Evolutionary conservation across 2,329 filamentous ascomycete genomes (phyloP).

Genomic region (Cercospora sp.): DNA sequence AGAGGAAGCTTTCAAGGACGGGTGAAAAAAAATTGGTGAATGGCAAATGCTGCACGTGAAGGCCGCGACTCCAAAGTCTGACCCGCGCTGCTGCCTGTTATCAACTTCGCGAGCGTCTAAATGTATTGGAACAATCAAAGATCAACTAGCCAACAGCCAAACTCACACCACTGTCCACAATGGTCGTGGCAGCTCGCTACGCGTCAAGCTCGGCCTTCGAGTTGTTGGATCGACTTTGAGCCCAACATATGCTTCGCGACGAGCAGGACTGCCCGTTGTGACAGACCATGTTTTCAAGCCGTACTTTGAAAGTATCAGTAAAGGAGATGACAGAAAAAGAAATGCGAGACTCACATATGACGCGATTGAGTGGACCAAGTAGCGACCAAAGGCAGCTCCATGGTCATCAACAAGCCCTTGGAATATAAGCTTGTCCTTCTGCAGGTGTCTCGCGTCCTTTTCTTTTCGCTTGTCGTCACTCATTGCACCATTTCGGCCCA

Average conservation of each 20-base stretch:
- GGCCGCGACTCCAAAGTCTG: neutral
- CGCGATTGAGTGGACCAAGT: conserved; percentile 89
- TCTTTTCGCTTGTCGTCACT: conserved; percentile 56
- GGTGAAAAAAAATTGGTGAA: neutral
- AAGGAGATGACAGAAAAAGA: neutral
- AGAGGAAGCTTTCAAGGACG: neutral
- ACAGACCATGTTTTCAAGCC: conserved; percentile 82
- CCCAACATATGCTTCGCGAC: conserved; percentile 81
- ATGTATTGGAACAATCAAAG: neutral
- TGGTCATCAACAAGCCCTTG: conserved; percentile 75
- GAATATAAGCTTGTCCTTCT: conserved; percentile 72
- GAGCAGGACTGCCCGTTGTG: conserved; percentile 67
- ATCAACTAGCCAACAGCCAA: neutral
- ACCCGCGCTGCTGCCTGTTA: conserved; percentile 17
- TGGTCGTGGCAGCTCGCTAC: conserved; percentile 58
- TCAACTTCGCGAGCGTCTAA: neutral
- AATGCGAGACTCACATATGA: conserved; percentile 57
- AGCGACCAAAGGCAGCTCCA: conserved; percentile 80
- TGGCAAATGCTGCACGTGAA: neutral
- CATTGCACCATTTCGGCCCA: conserved; percentile 69
- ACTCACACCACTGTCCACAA: conserved; percentile 59
- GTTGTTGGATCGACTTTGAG: conserved; percentile 55
- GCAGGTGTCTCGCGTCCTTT: conserved; percentile 55
- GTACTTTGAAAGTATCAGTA: conserved; percentile 52
- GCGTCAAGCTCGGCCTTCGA: conserved; percentile 37